Base-by-base conservation (phyloP, 345 rosid species). In the Pugionium cornutum region DNA sequence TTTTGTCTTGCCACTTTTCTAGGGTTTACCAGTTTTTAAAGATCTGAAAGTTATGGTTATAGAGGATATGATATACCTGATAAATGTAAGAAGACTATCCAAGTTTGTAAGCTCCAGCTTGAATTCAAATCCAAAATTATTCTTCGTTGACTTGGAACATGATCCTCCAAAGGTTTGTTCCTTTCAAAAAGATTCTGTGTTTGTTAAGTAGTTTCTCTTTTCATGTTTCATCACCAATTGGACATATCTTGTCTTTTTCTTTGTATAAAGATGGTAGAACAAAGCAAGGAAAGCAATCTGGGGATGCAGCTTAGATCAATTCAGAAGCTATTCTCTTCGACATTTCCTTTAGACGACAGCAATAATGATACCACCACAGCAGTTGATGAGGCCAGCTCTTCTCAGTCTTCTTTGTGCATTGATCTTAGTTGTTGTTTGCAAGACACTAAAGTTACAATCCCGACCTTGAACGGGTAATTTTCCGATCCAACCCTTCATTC, bases 41-140 rank as follows among this genome's bases (percentile, higher is more conserved):
- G 73, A 78, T 60, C 73, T 92, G 45, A 92, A 70, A 67, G 83
- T 89, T 43, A 86, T 89, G 94, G 73, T 86, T 37, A 78, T 92
- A 41, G 97, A 89, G 29, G 98, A 89, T 53, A 92, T 92, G 96
- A 86, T 92, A 71, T 92, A 86, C 76, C 68, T 92, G 80, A 70
- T 84, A 42, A 91, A 89, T 58, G 69, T 67, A 11, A 80, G 68
- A 77, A 88, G 67, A 53, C 74, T 89, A 7, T 82, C 87, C 1
- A 74, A 86, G 75, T 76, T 78, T 73, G 89, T 78, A 9, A 73
- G 54, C 5, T 77, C 81, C 44, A 86, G 91, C 81, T 77, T 92
- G 79, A 78, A 56, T 66, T 76, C 75, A 42, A 83, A 86, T 62
- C 75, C 75, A 2, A 81, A 70, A 46, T 62, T 85, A 62, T 70